These are phyloP conservation scores for Yarrowia sp. DNA, from an alignment of 805 yeast genomes.

Conservation along the genomic window DNA sequence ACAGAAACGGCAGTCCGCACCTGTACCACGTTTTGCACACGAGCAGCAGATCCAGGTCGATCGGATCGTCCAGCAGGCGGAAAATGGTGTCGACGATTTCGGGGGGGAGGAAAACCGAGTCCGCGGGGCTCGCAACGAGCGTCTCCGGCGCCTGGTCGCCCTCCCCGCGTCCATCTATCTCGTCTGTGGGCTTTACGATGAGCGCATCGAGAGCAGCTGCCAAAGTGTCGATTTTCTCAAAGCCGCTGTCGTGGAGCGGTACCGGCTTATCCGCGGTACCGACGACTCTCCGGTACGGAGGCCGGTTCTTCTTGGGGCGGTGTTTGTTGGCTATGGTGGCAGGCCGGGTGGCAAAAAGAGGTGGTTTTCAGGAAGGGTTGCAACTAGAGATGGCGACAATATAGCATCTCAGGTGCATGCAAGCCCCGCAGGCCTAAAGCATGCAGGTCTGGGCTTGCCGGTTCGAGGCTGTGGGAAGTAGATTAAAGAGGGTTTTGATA, in stretches of 20 bases:
- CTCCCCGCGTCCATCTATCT: slow-evolving; percentile 22
- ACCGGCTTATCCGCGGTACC: slow-evolving; percentile 39
- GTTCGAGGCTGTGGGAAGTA: background rate
- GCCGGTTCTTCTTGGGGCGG: slow-evolving; percentile 77
- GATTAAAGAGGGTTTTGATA: background rate
- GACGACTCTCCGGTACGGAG: slow-evolving; percentile 73
- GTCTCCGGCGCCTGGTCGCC: slow-evolving; percentile 38
- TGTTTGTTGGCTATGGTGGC: slow-evolving; percentile 75
- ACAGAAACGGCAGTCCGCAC: slow-evolving; percentile 62
- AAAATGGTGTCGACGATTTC: slow-evolving; percentile 50
- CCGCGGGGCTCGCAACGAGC: slow-evolving; percentile 40
- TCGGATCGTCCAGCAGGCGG: slow-evolving; percentile 33
- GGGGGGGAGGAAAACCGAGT: slow-evolving; percentile 45
- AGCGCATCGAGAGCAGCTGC: slow-evolving; percentile 20
- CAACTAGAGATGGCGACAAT: slow-evolving; percentile 2
- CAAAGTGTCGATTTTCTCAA: slow-evolving; percentile 22
- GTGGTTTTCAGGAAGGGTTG: slow-evolving; percentile 9
- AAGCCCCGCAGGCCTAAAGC: slow-evolving; percentile 18
- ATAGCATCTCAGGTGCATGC: slow-evolving; percentile 8
- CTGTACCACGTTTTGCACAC: slow-evolving; percentile 62
- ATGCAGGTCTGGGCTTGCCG: slow-evolving; percentile 13
- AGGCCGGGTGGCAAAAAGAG: slow-evolving; percentile 20
- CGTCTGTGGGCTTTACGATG: slow-evolving; percentile 20
- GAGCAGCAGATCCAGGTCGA: slow-evolving; percentile 45
- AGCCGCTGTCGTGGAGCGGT: slow-evolving; percentile 18